Evolutionary conservation across 2,329 filamentous ascomycete genomes (phyloP).

Genomic region (Ilyonectria destructans): DNA sequence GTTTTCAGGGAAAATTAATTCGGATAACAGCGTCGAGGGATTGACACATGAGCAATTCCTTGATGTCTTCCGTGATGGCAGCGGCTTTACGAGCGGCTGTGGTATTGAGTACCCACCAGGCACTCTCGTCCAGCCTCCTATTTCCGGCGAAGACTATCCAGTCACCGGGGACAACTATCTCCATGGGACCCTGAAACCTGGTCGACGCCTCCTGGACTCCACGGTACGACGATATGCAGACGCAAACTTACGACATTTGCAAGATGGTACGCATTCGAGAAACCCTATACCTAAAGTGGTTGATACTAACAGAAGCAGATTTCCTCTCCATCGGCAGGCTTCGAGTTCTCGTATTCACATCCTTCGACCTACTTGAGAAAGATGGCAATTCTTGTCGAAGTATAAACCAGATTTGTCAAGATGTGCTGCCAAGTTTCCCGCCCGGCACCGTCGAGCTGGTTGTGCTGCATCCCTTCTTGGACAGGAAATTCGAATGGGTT

Average conservation of each 20-base stretch:
- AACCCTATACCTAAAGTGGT: background rate
- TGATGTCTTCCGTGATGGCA: slow-evolving; percentile 32
- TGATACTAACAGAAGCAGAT: slow-evolving; percentile 15
- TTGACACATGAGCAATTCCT: slow-evolving; percentile 42
- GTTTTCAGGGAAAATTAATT: slow-evolving; percentile 39
- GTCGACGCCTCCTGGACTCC: slow-evolving; percentile 22
- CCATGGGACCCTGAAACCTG: slow-evolving; percentile 19
- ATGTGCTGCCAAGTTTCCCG: slow-evolving; percentile 22
- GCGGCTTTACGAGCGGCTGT: slow-evolving; percentile 33
- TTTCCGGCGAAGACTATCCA: background rate
- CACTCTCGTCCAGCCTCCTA: slow-evolving; percentile 8
- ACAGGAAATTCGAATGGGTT: slow-evolving; percentile 29
- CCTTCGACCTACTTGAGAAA: slow-evolving; percentile 21
- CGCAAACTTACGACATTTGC: slow-evolving; percentile 24
- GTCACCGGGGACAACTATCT: slow-evolving; percentile 7
- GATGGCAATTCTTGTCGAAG: background rate
- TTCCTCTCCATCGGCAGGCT: slow-evolving; percentile 30
- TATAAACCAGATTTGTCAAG: slow-evolving; percentile 11
- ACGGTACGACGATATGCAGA: slow-evolving; percentile 31
- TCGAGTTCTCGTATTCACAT: slow-evolving; percentile 25
- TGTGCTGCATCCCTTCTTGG: slow-evolving; percentile 24
- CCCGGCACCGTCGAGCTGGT: slow-evolving; percentile 16
- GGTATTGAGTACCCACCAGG: slow-evolving; percentile 26
- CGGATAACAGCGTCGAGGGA: slow-evolving; percentile 19
- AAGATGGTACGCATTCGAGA: slow-evolving; percentile 25